A percentile compares a stretch with the other conserved stretches of the same genome.
phyloP scores from a whole-genome alignment of 306 rosid species.

The Aeschynomene evenia region DNA sequence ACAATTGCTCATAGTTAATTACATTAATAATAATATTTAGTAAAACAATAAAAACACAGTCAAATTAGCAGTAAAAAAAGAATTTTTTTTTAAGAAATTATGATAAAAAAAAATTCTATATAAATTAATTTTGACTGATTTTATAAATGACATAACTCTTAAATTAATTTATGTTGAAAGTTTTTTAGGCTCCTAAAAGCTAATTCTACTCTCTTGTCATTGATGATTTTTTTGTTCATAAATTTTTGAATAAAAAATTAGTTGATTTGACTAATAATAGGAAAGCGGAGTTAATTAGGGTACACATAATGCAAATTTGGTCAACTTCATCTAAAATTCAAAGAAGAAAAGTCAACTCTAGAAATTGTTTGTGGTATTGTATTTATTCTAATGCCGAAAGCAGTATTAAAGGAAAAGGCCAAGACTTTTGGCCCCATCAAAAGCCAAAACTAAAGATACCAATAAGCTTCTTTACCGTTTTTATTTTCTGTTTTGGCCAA shows the following conservation, averaged over 20 bases:
- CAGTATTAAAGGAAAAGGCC: slow-evolving; percentile 11
- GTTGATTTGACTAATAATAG: not conserved
- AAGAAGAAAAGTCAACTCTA: not conserved
- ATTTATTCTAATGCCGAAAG: not conserved
- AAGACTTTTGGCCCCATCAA: slow-evolving; percentile 23
- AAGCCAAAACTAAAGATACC: not conserved
- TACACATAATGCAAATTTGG: not conserved
- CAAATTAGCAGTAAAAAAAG: too few species aligned
- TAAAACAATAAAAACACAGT: too few species aligned
- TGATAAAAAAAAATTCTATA: too few species aligned
- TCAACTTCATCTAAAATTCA: not conserved
- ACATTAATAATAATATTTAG: too few species aligned
- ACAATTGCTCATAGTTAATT: too few species aligned
- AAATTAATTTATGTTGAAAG: too few species aligned
- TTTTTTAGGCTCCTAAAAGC: too few species aligned
- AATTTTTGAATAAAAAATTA: not conserved
- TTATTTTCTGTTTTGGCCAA: slow-evolving; percentile 15
- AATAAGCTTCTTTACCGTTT: slow-evolving; percentile 13
- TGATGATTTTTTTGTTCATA: not conserved
- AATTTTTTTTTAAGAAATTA: too few species aligned
- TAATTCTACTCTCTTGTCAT: not conserved
- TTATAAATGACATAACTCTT: too few species aligned
- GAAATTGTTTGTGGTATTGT: not conserved
- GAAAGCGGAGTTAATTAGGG: not conserved
- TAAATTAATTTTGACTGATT: too few species aligned